Percentiles rank a stretch among this genome's conserved stretches.
These are phyloP conservation scores for Metschnikowia drakensbergensis DNA, from an alignment of 805 yeast genomes.

Conservation along the genomic window DNA sequence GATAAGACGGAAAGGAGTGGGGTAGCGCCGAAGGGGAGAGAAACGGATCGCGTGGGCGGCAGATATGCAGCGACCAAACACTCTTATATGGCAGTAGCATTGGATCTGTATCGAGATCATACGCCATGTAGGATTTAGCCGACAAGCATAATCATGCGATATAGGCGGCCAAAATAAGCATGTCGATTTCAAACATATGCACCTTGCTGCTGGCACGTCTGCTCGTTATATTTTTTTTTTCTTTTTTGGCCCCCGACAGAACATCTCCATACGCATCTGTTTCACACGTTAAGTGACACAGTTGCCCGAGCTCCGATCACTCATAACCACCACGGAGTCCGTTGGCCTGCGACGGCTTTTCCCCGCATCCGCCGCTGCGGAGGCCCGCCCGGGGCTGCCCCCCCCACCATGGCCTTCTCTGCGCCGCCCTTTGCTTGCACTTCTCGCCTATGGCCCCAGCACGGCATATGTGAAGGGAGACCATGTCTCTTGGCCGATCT, in stretches of 20 bases:
- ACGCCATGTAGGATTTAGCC: slow-evolving; percentile 2
- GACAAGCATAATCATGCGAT: slow-evolving; percentile 3
- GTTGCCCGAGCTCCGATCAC: not conserved
- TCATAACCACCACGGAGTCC: not conserved
- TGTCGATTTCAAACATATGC: not conserved
- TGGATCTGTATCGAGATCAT: slow-evolving; percentile 4
- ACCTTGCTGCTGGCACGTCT: not conserved
- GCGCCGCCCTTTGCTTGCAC: not conserved
- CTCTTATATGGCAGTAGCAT: slow-evolving; percentile 1
- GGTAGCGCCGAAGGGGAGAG: not conserved
- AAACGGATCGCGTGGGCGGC: not conserved
- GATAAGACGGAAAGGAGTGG: not conserved
- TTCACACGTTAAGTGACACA: not conserved
- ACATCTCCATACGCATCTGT: slow-evolving; percentile 1
- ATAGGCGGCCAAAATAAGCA: slow-evolving; percentile 2
- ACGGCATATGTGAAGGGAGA: not conserved
- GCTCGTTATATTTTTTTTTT: not conserved
- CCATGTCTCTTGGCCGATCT: not conserved
- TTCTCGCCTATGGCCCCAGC: not conserved
- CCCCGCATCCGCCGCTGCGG: too few species aligned
- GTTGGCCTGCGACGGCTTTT: too few species aligned
- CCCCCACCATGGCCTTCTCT: too few species aligned
- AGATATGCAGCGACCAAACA: not conserved
- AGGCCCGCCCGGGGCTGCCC: too few species aligned
- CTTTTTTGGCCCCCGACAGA: not conserved